phyloP scores from a whole-genome alignment of 75 land plant genomes.

The Sequoiadendron giganteum region DNA sequence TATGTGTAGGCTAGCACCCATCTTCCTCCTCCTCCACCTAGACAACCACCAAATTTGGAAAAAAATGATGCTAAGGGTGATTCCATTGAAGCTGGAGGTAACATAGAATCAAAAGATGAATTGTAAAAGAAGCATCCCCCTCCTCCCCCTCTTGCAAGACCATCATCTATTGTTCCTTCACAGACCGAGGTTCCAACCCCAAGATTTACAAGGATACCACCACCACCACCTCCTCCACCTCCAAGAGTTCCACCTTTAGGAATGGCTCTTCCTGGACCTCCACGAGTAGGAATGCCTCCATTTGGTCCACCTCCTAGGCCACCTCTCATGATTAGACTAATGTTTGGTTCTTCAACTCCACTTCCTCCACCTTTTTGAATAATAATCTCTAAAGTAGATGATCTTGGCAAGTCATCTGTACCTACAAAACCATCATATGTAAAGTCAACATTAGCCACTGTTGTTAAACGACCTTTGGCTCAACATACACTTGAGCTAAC shows the following conservation, averaged over 20 bases:
- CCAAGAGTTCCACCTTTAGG: conserved; percentile 37
- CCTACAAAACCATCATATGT: conserved; percentile 84
- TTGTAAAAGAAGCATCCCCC: conserved; percentile 44
- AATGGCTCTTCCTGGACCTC: conserved; percentile 54
- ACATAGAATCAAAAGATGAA: conserved; percentile 23
- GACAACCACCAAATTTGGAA: conserved; percentile 35
- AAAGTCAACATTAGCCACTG: conserved; percentile 95
- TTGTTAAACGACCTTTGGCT: conserved; percentile 91
- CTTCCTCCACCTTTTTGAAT: conserved; percentile 53
- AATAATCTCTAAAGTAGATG: conserved; percentile 31
- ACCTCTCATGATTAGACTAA: conserved; percentile 58
- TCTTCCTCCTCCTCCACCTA: conserved; percentile 68
- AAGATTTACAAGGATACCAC: conserved; percentile 56
- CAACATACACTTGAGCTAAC: too few relatives aligned
- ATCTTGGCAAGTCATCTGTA: conserved; percentile 24
- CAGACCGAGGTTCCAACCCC: conserved; percentile 72
- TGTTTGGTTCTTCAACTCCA: conserved; percentile 19
- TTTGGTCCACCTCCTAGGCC: conserved; percentile 71
- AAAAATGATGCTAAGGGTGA: conserved; percentile 26
- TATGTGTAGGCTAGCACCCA: too few relatives aligned
- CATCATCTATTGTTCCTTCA: conserved; percentile 29
- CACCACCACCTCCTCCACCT: conserved; percentile 69
- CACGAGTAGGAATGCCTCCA: conserved; percentile 59
- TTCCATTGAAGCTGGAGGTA: conserved; percentile 23
- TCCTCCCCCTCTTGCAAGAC: too few relatives aligned